Conservation (phyloP, 2,329 filamentous ascomycete species). For the Colletotrichum paranaense region DNA sequence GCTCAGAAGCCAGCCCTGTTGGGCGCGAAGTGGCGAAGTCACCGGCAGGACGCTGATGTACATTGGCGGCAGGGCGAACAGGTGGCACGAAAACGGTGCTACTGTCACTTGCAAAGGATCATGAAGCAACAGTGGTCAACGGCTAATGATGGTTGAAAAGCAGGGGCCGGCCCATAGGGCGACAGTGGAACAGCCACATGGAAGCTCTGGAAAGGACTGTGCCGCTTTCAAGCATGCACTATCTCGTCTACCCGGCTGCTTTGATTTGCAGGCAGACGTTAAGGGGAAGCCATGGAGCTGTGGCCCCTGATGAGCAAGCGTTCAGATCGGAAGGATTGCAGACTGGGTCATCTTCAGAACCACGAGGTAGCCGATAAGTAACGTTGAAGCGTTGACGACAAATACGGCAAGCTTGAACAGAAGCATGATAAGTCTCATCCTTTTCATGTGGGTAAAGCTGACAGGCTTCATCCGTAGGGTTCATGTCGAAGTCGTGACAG, state of each 20-base stretch:
- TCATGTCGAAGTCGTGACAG: background rate
- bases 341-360: background rate
- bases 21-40: background rate
- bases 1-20: slow-evolving; percentile 1
- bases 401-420: background rate
- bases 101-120: slow-evolving; percentile 22
- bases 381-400: background rate
- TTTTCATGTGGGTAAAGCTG: background rate
- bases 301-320: slow-evolving; percentile 4
- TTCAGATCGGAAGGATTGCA: slow-evolving; percentile 15
- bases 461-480: background rate
- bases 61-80: background rate
- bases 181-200: slow-evolving; percentile 9
- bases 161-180: slow-evolving; percentile 2
- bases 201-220: slow-evolving; percentile 19
- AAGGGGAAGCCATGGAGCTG: background rate
- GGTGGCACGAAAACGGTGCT: background rate
- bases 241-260: slow-evolving; percentile 1
- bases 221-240: slow-evolving; percentile 4
- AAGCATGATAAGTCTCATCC: background rate
- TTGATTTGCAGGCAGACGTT: slow-evolving; percentile 16
- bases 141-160: slow-evolving; percentile 2
- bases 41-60: background rate
- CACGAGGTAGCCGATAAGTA: background rate
- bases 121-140: slow-evolving; percentile 13